Percentiles rank a stretch among this genome's conserved stretches.
Evolutionary conservation across 1,284 basidiomycete genomes (phyloP).

Genomic region (Puccinia brachypodii): DNA sequence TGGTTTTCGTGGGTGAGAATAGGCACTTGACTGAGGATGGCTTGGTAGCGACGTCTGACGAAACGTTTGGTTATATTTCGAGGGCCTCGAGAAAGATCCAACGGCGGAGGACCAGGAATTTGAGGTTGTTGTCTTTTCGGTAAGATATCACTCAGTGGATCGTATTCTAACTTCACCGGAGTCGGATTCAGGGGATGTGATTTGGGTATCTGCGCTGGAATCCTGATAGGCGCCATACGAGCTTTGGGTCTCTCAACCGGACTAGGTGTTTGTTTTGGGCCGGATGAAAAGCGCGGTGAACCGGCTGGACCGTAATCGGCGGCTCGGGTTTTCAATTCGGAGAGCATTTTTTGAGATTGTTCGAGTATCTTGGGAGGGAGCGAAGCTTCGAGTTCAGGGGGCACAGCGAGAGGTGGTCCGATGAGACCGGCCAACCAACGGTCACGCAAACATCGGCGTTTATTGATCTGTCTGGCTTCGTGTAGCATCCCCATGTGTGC

Average conservation of each 20-base stretch:
- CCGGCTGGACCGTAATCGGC: not conserved
- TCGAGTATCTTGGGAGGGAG: constrained; percentile 4
- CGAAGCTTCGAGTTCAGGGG: constrained; percentile 19
- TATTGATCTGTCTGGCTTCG: constrained; percentile 37
- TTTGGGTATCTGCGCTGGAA: not conserved
- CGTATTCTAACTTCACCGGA: not conserved
- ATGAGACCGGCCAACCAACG: constrained; percentile 32
- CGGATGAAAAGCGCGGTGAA: not conserved
- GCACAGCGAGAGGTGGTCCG: constrained; percentile 26
- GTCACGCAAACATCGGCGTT: constrained; percentile 3
- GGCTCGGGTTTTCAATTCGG: constrained; percentile 1
- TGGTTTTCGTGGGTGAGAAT: not conserved
- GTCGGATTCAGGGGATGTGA: constrained; percentile 32
- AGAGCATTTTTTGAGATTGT: constrained; percentile 19
- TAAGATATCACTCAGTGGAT: constrained; percentile 27
- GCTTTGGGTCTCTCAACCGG: not conserved
- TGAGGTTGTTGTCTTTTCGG: constrained; percentile 18
- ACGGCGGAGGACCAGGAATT: not conserved
- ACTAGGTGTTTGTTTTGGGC: not conserved
- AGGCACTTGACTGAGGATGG: constrained; percentile 7
- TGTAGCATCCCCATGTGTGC: constrained; percentile 31
- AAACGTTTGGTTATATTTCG: constrained; percentile 21
- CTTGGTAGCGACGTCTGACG: constrained; percentile 20
- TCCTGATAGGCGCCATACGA: not conserved
- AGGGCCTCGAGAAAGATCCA: constrained; percentile 12